A percentile compares a stretch with the other conserved stretches of the same genome.
phyloP scores from a whole-genome alignment of 2,329 filamentous ascomycete genomes.

The Colletotrichum coccodes region DNA sequence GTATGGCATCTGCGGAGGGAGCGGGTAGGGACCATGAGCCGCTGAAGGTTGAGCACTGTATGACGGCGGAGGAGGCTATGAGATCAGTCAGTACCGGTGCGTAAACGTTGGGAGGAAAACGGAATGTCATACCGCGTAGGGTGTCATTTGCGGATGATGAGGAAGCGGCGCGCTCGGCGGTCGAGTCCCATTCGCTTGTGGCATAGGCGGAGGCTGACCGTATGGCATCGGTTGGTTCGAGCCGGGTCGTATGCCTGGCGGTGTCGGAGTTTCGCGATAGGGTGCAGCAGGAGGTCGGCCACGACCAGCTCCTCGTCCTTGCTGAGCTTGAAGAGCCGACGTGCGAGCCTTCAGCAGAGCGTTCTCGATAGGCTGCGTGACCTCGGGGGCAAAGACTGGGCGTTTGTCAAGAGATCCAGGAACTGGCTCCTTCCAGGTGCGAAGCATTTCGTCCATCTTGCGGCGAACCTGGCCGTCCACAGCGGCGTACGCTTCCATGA shows the following conservation, averaged over 20 bases:
- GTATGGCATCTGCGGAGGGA: slow-evolving; percentile 51
- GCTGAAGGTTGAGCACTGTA: slow-evolving; percentile 51
- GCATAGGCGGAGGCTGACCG: slow-evolving; percentile 48
- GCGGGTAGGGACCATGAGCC: slow-evolving; percentile 52
- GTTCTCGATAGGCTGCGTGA: slow-evolving; percentile 92
- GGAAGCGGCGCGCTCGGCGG: slow-evolving; percentile 32
- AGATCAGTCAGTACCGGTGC: neutral
- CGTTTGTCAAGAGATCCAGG: slow-evolving; percentile 92
- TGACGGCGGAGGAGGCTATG: slow-evolving; percentile 46
- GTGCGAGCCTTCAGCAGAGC: slow-evolving; percentile 85
- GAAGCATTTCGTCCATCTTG: slow-evolving; percentile 97
- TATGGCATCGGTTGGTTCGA: slow-evolving; percentile 45
- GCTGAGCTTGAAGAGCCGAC: slow-evolving; percentile 62
- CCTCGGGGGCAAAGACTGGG: slow-evolving; percentile 88
- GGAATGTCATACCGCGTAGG: slow-evolving; percentile 23
- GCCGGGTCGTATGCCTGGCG: slow-evolving; percentile 62
- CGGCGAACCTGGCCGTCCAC: slow-evolving; percentile 85
- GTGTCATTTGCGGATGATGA: slow-evolving; percentile 23
- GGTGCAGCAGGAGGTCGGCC: slow-evolving; percentile 51
- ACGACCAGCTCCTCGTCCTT: slow-evolving; percentile 45
- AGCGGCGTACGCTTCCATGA: slow-evolving; percentile 95
- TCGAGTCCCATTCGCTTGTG: slow-evolving; percentile 43
- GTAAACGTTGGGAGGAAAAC: neutral
- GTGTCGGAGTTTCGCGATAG: slow-evolving; percentile 80
- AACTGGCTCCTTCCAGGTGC: slow-evolving; percentile 97